These are phyloP conservation scores for Cryptosporidium meleagridis DNA, from an alignment of 169 alveolate genomes.

Conservation along the genomic window DNA sequence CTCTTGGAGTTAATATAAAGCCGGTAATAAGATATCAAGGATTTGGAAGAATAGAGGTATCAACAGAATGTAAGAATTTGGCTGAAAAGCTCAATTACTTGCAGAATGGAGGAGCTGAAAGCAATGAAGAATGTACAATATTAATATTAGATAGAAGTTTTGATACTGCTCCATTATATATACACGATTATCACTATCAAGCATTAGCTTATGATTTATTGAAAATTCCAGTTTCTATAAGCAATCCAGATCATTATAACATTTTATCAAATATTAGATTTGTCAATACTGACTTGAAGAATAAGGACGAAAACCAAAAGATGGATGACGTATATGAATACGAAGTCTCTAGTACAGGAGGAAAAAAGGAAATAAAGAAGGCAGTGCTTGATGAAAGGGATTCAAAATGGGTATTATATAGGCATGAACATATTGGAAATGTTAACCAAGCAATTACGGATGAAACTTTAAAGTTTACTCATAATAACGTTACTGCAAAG, in stretches of 20 bases:
- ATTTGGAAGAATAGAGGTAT: slow-evolving; percentile 17
- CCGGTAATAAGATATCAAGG: slow-evolving; percentile 54
- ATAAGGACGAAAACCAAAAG: background rate
- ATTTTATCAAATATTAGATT: background rate
- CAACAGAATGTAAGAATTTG: slow-evolving; percentile 4
- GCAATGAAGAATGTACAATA: slow-evolving; percentile 70
- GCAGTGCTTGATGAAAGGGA: slow-evolving; percentile 81
- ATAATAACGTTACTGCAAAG: slow-evolving; percentile 75
- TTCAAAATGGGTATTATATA: slow-evolving; percentile 80
- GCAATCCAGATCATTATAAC: background rate
- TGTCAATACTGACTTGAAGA: background rate
- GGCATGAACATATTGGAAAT: slow-evolving; percentile 84
- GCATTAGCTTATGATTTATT: slow-evolving; percentile 85
- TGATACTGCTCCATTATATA: slow-evolving; percentile 81
- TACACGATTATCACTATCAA: slow-evolving; percentile 87
- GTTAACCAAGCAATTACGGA: slow-evolving; percentile 83
- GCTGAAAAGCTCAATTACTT: slow-evolving; percentile 37
- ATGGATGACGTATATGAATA: slow-evolving; percentile 62
- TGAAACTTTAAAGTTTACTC: slow-evolving; percentile 81
- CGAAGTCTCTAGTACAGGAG: slow-evolving; percentile 76
- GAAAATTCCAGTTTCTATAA: slow-evolving; percentile 71
- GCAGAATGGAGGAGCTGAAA: slow-evolving; percentile 28
- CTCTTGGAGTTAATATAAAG: slow-evolving; percentile 35
- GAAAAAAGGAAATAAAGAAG: slow-evolving; percentile 77
- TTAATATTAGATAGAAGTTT: slow-evolving; percentile 82